Conservation (phyloP, 352 stramenopile genomes). For the Poterioochromonas sp. region DNA sequence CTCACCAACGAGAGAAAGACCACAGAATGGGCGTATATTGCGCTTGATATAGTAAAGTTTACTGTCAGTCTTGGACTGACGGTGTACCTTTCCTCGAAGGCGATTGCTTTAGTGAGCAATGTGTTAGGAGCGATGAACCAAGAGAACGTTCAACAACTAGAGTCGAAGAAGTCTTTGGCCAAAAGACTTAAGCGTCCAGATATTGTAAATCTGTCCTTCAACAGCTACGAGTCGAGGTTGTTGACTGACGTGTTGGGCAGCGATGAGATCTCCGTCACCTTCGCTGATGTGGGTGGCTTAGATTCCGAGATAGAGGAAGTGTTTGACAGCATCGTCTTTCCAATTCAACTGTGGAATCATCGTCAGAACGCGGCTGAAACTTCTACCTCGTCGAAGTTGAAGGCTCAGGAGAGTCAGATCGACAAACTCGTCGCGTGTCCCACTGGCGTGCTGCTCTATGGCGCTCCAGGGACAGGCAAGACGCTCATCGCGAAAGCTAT, state of each 20-base stretch:
- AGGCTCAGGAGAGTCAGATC: slow-evolving; percentile 76
- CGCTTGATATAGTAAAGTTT: not conserved
- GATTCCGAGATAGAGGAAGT: slow-evolving; percentile 89
- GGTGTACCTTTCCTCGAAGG: not conserved
- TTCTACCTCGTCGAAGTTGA: slow-evolving; percentile 54
- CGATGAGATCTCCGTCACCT: slow-evolving; percentile 74
- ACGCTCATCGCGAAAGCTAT: slow-evolving; percentile 70
- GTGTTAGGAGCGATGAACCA: not conserved
- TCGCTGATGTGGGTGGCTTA: slow-evolving; percentile 90
- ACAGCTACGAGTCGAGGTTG: slow-evolving; percentile 72
- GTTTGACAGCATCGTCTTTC: slow-evolving; percentile 84
- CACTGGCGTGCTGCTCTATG: slow-evolving; percentile 83
- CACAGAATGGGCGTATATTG: not conserved
- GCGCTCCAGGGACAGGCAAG: slow-evolving; percentile 67
- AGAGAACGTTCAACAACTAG: too few relatives aligned
- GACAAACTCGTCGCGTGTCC: slow-evolving; percentile 80
- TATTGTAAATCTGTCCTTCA: slow-evolving; percentile 23
- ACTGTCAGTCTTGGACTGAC: not conserved
- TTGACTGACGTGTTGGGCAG: slow-evolving; percentile 85
- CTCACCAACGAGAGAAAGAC: too few relatives aligned
- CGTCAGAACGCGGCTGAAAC: too few relatives aligned
- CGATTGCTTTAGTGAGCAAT: not conserved
- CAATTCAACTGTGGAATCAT: slow-evolving; percentile 33
- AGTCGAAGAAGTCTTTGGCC: slow-evolving; percentile 21
- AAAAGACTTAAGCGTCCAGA: slow-evolving; percentile 31